Conservation (phyloP, 345 rosid genomes). For the Firmiana major region DNA sequence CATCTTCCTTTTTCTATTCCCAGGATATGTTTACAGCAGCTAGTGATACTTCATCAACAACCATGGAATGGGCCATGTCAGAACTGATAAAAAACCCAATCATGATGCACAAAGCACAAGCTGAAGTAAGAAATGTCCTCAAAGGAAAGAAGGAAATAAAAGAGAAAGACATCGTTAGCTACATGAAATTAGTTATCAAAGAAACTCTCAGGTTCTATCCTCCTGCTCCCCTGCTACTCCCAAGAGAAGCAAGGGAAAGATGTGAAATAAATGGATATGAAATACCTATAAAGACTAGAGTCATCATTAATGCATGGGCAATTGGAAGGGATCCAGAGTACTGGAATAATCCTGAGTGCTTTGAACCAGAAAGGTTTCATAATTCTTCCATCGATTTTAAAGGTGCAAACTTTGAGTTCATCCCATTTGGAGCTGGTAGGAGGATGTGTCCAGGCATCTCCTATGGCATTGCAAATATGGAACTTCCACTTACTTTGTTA, state of each 20-base stretch:
- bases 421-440: conserved; percentile 21
- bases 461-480: conserved; percentile 13
- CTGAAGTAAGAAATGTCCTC: conserved; percentile 11
- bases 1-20: not conserved
- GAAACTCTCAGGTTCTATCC: conserved; percentile 25
- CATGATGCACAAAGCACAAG: conserved; percentile 12
- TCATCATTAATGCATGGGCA: conserved; percentile 26
- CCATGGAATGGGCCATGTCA: conserved; percentile 24
- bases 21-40: conserved; percentile 26
- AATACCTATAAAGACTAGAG: conserved; percentile 16
- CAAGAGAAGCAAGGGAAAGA: conserved; percentile 24
- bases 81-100: conserved; percentile 16
- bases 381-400: conserved; percentile 12
- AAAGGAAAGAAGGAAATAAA: conserved; percentile 13
- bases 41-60: conserved; percentile 24
- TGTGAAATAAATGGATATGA: conserved; percentile 26
- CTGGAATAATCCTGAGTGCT: conserved; percentile 18
- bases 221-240: conserved; percentile 14
- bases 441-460: conserved; percentile 20
- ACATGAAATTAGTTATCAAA: conserved; percentile 18
- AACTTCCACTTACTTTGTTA: conserved; percentile 15
- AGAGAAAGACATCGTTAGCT: conserved; percentile 16
- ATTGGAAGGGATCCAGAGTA: conserved; percentile 28
- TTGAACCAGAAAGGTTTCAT: conserved; percentile 10
- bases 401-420: conserved; percentile 18